These are phyloP conservation scores for Gastrolobium bilobum DNA, from an alignment of 306 rosid species.

Conservation along the genomic window DNA sequence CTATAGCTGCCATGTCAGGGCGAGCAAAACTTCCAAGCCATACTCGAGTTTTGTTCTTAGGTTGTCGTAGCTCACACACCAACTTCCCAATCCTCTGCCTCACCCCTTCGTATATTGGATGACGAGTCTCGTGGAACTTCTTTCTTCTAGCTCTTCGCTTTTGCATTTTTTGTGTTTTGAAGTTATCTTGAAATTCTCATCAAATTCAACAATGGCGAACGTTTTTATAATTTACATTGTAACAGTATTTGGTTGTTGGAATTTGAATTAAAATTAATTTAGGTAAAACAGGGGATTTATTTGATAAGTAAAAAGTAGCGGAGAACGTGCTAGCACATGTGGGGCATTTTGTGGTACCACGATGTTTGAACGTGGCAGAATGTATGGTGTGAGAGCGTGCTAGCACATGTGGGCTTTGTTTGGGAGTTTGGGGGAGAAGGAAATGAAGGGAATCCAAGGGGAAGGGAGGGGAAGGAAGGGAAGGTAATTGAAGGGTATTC, in stretches of 20 bases:
- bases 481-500: no score
- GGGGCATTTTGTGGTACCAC: constrained; percentile 7
- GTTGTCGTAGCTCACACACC: constrained; percentile 80
- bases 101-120: constrained; percentile 77
- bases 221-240: neutral
- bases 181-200: neutral
- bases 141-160: constrained; percentile 71
- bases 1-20: constrained; percentile 82
- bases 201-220: neutral
- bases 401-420: no score
- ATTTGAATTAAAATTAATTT: no score
- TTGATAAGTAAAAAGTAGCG: no score
- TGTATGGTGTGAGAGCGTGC: constrained; percentile 50
- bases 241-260: no score
- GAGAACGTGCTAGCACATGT: neutral
- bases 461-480: no score
- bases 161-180: constrained; percentile 8
- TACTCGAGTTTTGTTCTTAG: constrained; percentile 59
- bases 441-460: no score
- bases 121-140: constrained; percentile 80
- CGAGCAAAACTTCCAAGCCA: constrained; percentile 76
- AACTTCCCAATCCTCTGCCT: constrained; percentile 76
- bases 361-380: constrained; percentile 11
- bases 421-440: no score
- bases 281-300: no score